Percentiles rank a stretch among this genome's conserved stretches.
phyloP scores from a whole-genome alignment of 129 eudicot genomes.

The Flaveria sonorensis region DNA sequence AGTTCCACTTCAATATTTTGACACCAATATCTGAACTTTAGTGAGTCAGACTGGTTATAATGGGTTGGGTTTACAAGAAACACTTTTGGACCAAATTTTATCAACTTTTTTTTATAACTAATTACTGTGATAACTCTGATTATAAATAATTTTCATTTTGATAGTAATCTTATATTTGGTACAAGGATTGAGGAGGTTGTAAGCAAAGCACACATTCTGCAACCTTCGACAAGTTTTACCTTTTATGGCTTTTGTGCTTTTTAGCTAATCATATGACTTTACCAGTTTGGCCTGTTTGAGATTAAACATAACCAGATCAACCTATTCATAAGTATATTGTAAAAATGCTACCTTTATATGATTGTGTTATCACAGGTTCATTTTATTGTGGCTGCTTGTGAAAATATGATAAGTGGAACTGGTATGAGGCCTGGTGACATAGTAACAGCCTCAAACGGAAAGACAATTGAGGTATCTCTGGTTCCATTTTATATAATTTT shows the following conservation, averaged over 20 bases:
- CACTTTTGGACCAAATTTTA: background rate
- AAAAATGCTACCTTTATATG: background rate
- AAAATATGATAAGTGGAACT: constrained; percentile 97
- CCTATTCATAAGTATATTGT: background rate
- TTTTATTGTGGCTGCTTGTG: constrained; percentile 98
- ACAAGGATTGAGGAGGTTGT: background rate
- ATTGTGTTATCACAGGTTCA: constrained; percentile 64
- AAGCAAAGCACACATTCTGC: background rate
- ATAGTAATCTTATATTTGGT: background rate
- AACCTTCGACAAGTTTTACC: background rate
- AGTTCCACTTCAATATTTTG: background rate
- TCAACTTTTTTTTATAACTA: background rate
- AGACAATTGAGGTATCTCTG: constrained; percentile 84
- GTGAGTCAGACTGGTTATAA: background rate
- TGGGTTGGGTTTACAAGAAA: background rate
- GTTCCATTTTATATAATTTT: background rate
- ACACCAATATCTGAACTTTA: background rate
- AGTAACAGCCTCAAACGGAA: constrained; percentile 92
- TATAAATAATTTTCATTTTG: background rate
- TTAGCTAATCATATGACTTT: background rate
- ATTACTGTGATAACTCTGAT: background rate
- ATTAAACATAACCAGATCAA: background rate
- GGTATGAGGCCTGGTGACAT: constrained; percentile 99
- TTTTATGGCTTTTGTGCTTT: background rate
- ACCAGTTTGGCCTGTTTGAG: background rate